These are phyloP conservation scores for Solanum neorickii DNA, from an alignment of 257 asterid species.

Conservation along the genomic window DNA sequence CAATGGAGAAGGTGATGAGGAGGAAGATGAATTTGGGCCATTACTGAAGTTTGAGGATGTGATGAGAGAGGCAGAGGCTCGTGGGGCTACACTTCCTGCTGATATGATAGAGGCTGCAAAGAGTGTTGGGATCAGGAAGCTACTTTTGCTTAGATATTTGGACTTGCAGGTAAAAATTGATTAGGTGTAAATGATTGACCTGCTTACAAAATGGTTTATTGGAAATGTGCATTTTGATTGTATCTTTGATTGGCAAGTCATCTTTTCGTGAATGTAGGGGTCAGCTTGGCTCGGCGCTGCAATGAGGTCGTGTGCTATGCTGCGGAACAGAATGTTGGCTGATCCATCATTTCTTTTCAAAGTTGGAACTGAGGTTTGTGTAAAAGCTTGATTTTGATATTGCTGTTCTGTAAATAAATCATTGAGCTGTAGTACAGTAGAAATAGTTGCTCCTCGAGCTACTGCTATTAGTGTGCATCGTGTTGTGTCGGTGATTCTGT, in stretches of 20 bases:
- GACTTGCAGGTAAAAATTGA: slow-evolving; percentile 65
- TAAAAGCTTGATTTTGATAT: neutral
- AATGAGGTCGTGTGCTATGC: slow-evolving; percentile 67
- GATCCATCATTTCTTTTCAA: slow-evolving; percentile 97
- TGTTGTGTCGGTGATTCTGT: neutral
- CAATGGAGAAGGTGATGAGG: slow-evolving; percentile 39
- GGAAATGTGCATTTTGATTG: neutral
- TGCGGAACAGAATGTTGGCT: slow-evolving; percentile 89
- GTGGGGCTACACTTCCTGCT: slow-evolving; percentile 75
- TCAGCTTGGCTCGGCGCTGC: slow-evolving; percentile 72
- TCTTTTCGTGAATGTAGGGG: slow-evolving; percentile 37
- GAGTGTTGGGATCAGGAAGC: slow-evolving; percentile 59
- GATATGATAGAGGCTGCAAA: slow-evolving; percentile 96
- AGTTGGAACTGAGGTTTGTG: slow-evolving; percentile 84
- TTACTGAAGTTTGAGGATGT: slow-evolving; percentile 83
- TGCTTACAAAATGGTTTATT: neutral
- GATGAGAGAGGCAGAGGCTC: slow-evolving; percentile 59
- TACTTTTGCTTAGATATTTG: slow-evolving; percentile 64
- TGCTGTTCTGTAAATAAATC: neutral
- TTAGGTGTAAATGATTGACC: neutral
- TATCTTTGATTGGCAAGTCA: neutral
- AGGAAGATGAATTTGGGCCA: slow-evolving; percentile 79
- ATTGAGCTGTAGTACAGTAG: neutral
- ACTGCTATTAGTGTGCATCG: neutral
- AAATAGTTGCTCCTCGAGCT: neutral